Evolutionary conservation across 805 yeast species (phyloP).

Genomic region (Torulaspora gathmanii): DNA sequence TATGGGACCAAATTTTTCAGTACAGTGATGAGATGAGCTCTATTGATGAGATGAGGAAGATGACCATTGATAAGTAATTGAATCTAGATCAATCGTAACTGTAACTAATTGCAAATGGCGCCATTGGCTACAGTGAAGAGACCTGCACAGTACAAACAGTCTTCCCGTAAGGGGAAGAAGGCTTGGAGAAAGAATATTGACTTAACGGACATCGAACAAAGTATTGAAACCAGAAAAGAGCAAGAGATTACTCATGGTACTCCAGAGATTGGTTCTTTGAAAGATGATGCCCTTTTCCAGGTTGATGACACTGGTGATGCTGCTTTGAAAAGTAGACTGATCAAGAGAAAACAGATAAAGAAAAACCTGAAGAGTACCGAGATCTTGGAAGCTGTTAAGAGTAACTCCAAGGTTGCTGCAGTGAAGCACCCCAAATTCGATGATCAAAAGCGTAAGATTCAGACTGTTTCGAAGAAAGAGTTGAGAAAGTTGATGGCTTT

Average conservation of each 20-base stretch:
- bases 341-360: slow-evolving; percentile 37
- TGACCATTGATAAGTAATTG: neutral
- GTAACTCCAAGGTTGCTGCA: slow-evolving; percentile 71
- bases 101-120: slow-evolving; percentile 18
- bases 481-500: slow-evolving; percentile 61
- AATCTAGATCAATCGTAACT: neutral
- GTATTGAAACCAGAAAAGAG: slow-evolving; percentile 65
- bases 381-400: slow-evolving; percentile 54
- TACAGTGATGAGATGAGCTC: slow-evolving; percentile 19
- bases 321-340: slow-evolving; percentile 38
- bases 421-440: slow-evolving; percentile 39
- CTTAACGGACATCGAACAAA: slow-evolving; percentile 67
- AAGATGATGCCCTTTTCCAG: slow-evolving; percentile 35
- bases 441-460: slow-evolving; percentile 43
- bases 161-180: slow-evolving; percentile 87
- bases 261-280: slow-evolving; percentile 22
- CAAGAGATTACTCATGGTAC: slow-evolving; percentile 40
- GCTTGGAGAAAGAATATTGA: slow-evolving; percentile 97
- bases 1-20: slow-evolving; percentile 13
- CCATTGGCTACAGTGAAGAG: slow-evolving; percentile 27
- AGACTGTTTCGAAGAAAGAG: slow-evolving; percentile 63
- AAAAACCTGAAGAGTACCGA: slow-evolving; percentile 56
- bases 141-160: slow-evolving; percentile 60
- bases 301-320: slow-evolving; percentile 67
- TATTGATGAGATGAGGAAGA: slow-evolving; percentile 19